phyloP scores from a whole-genome alignment of 1,139 yeast species.

The Geotrichum restrictum region DNA sequence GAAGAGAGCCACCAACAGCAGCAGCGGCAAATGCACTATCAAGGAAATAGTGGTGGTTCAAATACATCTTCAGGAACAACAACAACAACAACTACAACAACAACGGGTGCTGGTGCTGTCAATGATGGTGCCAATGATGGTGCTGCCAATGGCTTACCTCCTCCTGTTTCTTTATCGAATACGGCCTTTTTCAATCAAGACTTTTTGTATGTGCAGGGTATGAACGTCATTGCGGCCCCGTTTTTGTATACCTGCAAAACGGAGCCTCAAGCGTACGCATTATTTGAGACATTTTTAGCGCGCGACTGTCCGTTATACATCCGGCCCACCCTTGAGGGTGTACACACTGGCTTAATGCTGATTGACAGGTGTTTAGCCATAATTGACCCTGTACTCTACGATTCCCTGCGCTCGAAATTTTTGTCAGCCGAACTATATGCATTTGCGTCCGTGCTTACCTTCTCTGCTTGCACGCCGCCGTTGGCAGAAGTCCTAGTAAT shows the following conservation, averaged over 20 bases:
- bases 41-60: not conserved
- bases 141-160: too few relatives aligned
- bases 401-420: constrained; percentile 58
- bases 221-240: constrained; percentile 86
- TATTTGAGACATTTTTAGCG: constrained; percentile 57
- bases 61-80: too few relatives aligned
- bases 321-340: constrained; percentile 75
- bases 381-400: constrained; percentile 69
- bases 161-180: not conserved
- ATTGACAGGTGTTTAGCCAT: constrained; percentile 68
- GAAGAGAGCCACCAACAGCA: constrained; percentile 14
- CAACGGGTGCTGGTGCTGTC: too few relatives aligned
- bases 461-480: constrained; percentile 90
- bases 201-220: constrained; percentile 72
- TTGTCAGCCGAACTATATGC: constrained; percentile 82
- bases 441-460: constrained; percentile 78
- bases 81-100: too few relatives aligned
- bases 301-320: constrained; percentile 73
- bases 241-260: constrained; percentile 70
- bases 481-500: constrained; percentile 65
- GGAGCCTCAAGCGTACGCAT: constrained; percentile 81
- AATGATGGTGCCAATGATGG: too few relatives aligned
- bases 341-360: constrained; percentile 63
- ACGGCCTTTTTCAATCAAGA: constrained; percentile 15
- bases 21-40: not conserved